phyloP scores from a whole-genome alignment of 1,284 basidiomycete species.

The Ceratobasidium sp. region DNA sequence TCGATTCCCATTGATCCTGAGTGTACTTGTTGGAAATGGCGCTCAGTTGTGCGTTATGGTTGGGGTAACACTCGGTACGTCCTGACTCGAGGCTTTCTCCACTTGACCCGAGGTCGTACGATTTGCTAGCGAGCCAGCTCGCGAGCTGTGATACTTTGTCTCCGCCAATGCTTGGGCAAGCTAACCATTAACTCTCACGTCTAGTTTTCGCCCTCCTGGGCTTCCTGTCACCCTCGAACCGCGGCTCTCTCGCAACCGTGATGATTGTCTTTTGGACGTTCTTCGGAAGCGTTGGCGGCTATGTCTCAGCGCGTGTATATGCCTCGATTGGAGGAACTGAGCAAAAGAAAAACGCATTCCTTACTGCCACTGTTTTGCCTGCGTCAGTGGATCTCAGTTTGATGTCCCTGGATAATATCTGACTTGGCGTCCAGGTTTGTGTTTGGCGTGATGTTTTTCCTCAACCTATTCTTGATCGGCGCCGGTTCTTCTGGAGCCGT shows the following conservation, averaged over 20 bases:
- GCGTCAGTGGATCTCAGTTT: conserved; percentile 60
- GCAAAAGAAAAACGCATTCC: conserved; percentile 81
- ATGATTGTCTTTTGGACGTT: conserved; percentile 97
- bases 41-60: conserved; percentile 90
- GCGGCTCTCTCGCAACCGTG: conserved; percentile 92
- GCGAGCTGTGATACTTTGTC: too few species aligned
- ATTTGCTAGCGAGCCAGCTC: too few species aligned
- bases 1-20: conserved; percentile 75
- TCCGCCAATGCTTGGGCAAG: not conserved
- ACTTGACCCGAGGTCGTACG: too few species aligned
- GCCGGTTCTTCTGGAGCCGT: conserved; percentile 93
- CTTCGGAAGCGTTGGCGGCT: conserved; percentile 92
- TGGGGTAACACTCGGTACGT: conserved; percentile 79
- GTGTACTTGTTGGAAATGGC: conserved; percentile 89
- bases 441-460: conserved; percentile 80
- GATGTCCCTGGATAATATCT: conserved; percentile 41
- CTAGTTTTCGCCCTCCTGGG: conserved; percentile 93
- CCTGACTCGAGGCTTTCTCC: not conserved
- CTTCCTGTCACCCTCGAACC: conserved; percentile 95
- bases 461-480: conserved; percentile 85
- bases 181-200: conserved; percentile 22
- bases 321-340: conserved; percentile 81
- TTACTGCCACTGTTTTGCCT: conserved; percentile 90
- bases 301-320: conserved; percentile 86
- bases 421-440: conserved; percentile 61